Evolutionary conservation across 108 stramenopile genomes (phyloP).

Genomic region (Hondaea fermentalgiana): DNA sequence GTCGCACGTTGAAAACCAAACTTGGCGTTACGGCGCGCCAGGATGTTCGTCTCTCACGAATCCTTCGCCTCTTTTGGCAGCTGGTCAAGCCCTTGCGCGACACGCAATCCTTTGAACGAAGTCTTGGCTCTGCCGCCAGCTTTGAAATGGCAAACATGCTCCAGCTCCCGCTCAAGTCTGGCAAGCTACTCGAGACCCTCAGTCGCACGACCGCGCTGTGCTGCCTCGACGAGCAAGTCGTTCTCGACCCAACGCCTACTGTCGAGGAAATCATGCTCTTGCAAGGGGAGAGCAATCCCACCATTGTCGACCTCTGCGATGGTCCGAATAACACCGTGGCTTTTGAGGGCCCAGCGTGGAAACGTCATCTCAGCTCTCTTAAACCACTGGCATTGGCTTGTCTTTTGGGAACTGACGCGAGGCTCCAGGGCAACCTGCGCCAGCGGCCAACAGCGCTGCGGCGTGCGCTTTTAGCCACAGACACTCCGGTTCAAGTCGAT

Average conservation of each 20-base stretch:
- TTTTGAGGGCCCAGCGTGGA: not conserved
- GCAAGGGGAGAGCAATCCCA: not conserved
- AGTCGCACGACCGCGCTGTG: not conserved
- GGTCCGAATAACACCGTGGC: not conserved
- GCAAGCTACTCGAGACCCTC: not conserved
- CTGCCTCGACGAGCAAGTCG: not conserved
- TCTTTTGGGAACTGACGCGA: not conserved
- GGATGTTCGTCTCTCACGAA: not conserved
- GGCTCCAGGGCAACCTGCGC: not conserved
- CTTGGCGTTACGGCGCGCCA: not conserved
- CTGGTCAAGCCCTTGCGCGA: not conserved
- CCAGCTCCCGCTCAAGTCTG: not conserved
- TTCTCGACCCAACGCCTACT: not conserved
- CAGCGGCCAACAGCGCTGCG: not conserved
- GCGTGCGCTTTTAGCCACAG: not conserved
- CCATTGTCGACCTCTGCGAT: not conserved
- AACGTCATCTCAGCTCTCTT: not conserved
- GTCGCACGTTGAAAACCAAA: not conserved
- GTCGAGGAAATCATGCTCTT: not conserved
- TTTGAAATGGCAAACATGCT: conserved; percentile 6
- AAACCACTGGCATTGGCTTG: not conserved
- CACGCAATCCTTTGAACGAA: not conserved
- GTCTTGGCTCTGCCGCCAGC: not conserved
- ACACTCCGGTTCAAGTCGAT: not conserved
- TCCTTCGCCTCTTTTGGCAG: not conserved